A percentile compares a stretch with the other conserved stretches of the same genome.
These are phyloP conservation scores for Fraxinus ornus DNA, from an alignment of 305 asterid genomes.

Conservation along the genomic window DNA sequence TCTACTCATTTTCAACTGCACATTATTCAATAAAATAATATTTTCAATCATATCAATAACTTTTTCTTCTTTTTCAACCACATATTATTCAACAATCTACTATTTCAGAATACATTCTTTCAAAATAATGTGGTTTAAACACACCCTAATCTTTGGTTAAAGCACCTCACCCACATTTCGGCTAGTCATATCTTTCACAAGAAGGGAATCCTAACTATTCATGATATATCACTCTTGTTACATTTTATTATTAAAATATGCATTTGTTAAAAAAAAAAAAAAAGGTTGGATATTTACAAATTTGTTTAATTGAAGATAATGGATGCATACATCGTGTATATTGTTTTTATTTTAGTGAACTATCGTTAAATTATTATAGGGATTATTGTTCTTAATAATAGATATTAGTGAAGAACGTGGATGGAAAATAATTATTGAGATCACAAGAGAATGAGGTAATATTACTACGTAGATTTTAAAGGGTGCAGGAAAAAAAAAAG, in stretches of 20 bases:
- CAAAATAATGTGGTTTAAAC: too few species aligned
- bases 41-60: too few species aligned
- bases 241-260: background rate
- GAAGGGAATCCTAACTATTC: background rate
- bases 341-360: background rate
- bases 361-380: background rate
- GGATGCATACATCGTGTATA: background rate
- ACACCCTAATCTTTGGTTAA: background rate
- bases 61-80: too few species aligned
- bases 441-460: background rate
- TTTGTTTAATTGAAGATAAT: background rate
- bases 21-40: too few species aligned
- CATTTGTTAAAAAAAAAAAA: background rate
- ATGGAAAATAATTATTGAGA: background rate
- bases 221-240: background rate
- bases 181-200: background rate
- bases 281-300: background rate
- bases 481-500: background rate
- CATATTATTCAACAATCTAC: too few species aligned
- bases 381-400: background rate
- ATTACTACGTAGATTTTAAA: background rate
- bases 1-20: too few species aligned
- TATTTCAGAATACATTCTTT: too few species aligned
- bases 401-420: background rate
- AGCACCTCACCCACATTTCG: background rate